Base-by-base conservation (phyloP, 345 rosid genomes). In the Populus nigra region DNA sequence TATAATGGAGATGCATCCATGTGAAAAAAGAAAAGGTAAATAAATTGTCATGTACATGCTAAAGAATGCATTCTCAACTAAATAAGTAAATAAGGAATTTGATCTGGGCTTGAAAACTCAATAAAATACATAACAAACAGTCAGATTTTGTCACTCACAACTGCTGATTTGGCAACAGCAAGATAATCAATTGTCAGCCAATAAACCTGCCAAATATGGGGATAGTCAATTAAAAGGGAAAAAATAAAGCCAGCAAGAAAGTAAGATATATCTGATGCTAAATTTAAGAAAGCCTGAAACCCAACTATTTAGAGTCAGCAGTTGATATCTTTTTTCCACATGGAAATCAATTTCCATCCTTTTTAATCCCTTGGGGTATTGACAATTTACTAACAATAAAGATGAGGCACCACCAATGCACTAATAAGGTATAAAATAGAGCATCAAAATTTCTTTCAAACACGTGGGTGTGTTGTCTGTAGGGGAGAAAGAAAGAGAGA, bases 141-240 rank as follows among this genome's bases (percentile, higher is more conserved):
- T 16, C 3, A 33, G 74, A 41, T 69, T 36, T 67, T 59, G 69
- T 69, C 53, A 86, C 98, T 90, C 81, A 94, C 99, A 47, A 92
- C 89, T 31, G 99, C 98, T 72, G 96, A 90, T 82, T 88, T 89
- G 72, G 99, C 96, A 59, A 88, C 97, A 84, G 69, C 73, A 82
- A 93, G 97, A 84, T 94, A 94, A 87, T 93, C 93, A 82, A 93
- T 82, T 69, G 88, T 83, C 83, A 94, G 89, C 98, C 99, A 94
- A 85, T 90, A 94, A 65, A 91, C 98, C 99, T 94, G 91, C 79
- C 22, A 80, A 76, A 83, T 66, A 29, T 61, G 39, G 11, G 39
- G n/a, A 68, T 18, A 59, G 73, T 65, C 75, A 36, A 79, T 41
- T 41, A 41, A 41, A 12, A 41, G 13, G 3, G 1, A 0, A 0